phyloP scores from a whole-genome alignment of 345 rosid genomes.

The Aegle marmelos region DNA sequence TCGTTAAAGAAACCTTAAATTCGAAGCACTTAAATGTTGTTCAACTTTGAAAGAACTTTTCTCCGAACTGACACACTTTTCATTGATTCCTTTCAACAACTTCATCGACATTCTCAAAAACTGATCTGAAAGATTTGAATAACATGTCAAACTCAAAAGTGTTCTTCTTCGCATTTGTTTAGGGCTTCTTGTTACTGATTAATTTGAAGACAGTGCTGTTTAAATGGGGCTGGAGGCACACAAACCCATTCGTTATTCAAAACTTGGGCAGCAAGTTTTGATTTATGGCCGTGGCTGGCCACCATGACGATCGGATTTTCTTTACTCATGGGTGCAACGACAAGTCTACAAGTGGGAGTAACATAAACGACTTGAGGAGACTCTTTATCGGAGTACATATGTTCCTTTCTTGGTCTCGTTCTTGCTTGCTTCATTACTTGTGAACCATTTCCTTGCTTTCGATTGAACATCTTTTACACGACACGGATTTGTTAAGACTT shows the following conservation, averaged over 20 bases:
- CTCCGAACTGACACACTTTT: background rate
- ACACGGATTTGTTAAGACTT: too few species aligned
- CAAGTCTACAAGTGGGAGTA: background rate
- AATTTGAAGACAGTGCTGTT: background rate
- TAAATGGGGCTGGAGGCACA: background rate
- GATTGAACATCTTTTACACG: too few species aligned
- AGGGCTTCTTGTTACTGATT: background rate
- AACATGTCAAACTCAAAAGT: background rate
- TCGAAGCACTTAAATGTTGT: background rate
- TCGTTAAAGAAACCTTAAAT: background rate
- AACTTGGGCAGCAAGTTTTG: background rate
- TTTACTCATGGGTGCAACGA: background rate
- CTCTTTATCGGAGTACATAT: too few species aligned
- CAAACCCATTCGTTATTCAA: background rate
- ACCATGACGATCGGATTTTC: background rate
- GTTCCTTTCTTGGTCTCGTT: too few species aligned
- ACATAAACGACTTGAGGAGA: background rate
- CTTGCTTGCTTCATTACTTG: too few species aligned
- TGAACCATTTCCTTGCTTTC: too few species aligned
- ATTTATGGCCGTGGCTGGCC: background rate
- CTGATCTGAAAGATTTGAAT: background rate
- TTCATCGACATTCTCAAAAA: background rate
- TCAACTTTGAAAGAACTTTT: background rate
- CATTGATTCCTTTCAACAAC: background rate
- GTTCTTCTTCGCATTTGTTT: background rate